Conservation (phyloP, 2,329 filamentous ascomycete species). For the Neobulgaria alba region DNA sequence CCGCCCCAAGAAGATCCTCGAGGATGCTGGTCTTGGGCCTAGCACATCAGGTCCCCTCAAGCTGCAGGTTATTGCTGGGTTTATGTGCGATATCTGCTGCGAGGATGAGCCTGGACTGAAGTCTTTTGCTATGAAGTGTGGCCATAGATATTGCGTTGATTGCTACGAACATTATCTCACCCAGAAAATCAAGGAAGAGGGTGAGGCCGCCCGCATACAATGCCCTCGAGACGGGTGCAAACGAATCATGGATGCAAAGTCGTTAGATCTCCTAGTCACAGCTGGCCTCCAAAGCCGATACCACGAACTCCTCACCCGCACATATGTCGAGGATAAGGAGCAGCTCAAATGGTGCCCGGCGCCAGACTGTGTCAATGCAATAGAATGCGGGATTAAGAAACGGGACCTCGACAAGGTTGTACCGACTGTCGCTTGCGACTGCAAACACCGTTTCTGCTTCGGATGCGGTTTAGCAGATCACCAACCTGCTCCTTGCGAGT, state of each 20-base stretch:
- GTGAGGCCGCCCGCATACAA: constrained; percentile 88
- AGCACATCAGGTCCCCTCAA: constrained; percentile 53
- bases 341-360: constrained; percentile 96
- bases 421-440: constrained; percentile 79
- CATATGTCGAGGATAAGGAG: constrained; percentile 95
- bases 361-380: constrained; percentile 89
- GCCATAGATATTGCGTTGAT: constrained; percentile 83
- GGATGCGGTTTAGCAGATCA: constrained; percentile 86
- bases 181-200: constrained; percentile 92
- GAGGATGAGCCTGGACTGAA: constrained; percentile 71
- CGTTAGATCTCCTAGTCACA: constrained; percentile 67
- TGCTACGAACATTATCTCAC: constrained; percentile 88
- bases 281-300: constrained; percentile 56
- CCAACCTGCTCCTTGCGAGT: constrained; percentile 80
- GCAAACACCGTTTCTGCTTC: constrained; percentile 87
- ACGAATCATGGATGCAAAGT: constrained; percentile 83
- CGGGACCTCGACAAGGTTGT: constrained; percentile 79
- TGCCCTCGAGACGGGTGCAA: constrained; percentile 84
- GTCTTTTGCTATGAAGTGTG: constrained; percentile 92
- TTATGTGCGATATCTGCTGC: constrained; percentile 92
- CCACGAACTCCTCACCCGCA: constrained; percentile 77
- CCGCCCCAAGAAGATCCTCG: constrained; percentile 65
- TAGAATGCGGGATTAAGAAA: constrained; percentile 82
- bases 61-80: constrained; percentile 64
- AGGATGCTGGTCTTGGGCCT: constrained; percentile 72